These are phyloP conservation scores for Pterocarpus santalinus DNA, from an alignment of 306 rosid genomes.

Conservation along the genomic window DNA sequence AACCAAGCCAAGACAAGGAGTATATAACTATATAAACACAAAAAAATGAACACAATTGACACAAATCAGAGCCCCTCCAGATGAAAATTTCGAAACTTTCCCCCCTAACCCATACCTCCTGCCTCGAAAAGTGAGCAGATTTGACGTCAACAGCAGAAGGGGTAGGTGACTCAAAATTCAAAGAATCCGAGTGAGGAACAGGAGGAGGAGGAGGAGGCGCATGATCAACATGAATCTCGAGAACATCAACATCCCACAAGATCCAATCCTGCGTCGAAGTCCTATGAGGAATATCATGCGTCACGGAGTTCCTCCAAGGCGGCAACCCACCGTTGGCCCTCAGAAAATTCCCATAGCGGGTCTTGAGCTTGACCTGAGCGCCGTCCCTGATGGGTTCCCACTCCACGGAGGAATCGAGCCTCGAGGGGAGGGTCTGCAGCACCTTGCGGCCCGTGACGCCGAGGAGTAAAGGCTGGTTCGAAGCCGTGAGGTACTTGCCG, in stretches of 20 bases:
- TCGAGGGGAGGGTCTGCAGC: constrained; percentile 62
- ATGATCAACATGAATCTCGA: constrained; percentile 67
- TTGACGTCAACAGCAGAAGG: constrained; percentile 60
- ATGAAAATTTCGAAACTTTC: constrained; percentile 3
- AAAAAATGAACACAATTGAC: neutral
- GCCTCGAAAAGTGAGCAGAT: constrained; percentile 56
- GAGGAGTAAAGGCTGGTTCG: constrained; percentile 72
- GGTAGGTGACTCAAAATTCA: constrained; percentile 62
- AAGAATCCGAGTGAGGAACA: constrained; percentile 70
- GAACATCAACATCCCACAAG: constrained; percentile 74
- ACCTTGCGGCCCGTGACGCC: constrained; percentile 88
- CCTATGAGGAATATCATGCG: constrained; percentile 82
- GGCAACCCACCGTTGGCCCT: constrained; percentile 89
- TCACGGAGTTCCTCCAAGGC: constrained; percentile 90
- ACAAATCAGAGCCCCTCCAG: neutral
- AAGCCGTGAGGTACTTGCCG: constrained; percentile 79
- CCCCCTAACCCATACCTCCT: constrained; percentile 59
- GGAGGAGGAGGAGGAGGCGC: constrained; percentile 54
- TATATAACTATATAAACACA: no score
- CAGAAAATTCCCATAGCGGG: constrained; percentile 77
- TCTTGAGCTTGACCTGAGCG: constrained; percentile 64
- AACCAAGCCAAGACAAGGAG: neutral
- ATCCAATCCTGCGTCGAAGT: constrained; percentile 87
- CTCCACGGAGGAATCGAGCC: constrained; percentile 80
- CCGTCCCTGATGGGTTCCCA: constrained; percentile 88